Evolutionary conservation across 2,329 filamentous ascomycete species (phyloP), one percentile per base, ranked within the genome.

Genomic region (Cryphonectria parasitica): DNA sequence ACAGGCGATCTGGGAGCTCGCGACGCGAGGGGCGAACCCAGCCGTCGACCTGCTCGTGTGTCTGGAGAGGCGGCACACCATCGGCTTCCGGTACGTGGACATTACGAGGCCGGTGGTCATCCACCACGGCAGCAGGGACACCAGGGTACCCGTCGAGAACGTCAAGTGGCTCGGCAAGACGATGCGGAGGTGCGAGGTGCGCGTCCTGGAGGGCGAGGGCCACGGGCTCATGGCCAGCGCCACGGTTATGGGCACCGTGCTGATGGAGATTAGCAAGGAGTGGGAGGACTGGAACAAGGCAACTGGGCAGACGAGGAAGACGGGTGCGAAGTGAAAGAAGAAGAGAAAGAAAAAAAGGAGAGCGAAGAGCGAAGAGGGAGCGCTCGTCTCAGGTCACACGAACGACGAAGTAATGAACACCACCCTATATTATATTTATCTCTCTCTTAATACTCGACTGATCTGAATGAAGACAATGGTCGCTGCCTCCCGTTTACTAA

Each of bases 201-300:
- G 95, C 6, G 90, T 98, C 6, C 85, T 99, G 3, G 92, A 97
- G 75, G 94, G 93, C 7, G 95, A 99, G 80, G 94, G 95, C 3
- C 96, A 99, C 78, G 95, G 96, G 0, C 83, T 99, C 34, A 99
- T 99, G 96, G 96, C 96, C 0, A 97, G 92, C 75, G 95, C 96
- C 0, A 85, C 86, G 19, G 95, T 98, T 61, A 99, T 99, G 96
- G 93, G 94, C 60, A 90, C 91, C 28, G 92, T 98, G n/a, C 83
- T 99, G 49, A 95, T 94, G 80, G 96, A 99, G 82, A 97, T 99
- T 77, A 92, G 93, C 67, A 90, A 90, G 75, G 96, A 98, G 79
- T 98, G 95, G 95, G 92, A 95, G 74, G 93, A 95, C 76, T 95
- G 92, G 92, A 90, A 89, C 77, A 87, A 88, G 61, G 86, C 87